Percentiles rank a stretch among this genome's conserved stretches.
phyloP scores from a whole-genome alignment of 202 grass and related monocot genomes.

The Schoenoplectus tabernaemontani region DNA sequence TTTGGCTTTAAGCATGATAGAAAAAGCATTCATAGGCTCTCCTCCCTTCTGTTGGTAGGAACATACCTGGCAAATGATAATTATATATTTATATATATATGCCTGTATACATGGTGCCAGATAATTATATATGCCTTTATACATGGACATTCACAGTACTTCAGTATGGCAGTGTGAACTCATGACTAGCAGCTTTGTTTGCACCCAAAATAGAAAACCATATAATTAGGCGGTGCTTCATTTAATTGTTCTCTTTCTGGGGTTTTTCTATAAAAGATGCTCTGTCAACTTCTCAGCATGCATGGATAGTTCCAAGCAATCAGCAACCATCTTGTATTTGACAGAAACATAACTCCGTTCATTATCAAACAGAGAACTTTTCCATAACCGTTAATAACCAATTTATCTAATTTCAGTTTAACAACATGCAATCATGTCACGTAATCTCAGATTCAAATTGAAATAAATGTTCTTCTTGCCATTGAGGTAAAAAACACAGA shows the following conservation, averaged over 20 bases:
- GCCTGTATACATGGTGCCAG: not conserved
- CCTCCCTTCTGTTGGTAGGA: not conserved
- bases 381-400: not conserved
- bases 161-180: not conserved
- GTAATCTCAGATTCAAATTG: not conserved
- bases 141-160: not conserved
- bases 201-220: not conserved
- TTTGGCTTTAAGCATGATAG: constrained; percentile 2
- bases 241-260: not conserved
- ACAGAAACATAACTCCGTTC: not conserved
- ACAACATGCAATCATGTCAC: not conserved
- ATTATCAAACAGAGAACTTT: not conserved
- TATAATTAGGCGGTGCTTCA: not conserved
- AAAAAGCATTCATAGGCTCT: constrained; percentile 13
- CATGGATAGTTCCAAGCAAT: not conserved
- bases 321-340: not conserved
- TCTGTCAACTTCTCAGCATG: not conserved
- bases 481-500: not conserved
- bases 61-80: constrained; percentile 16
- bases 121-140: not conserved
- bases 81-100: not conserved
- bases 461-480: not conserved
- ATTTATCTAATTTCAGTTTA: not conserved
- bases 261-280: not conserved
- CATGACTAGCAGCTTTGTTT: not conserved